phyloP scores from a whole-genome alignment of 2,329 filamentous ascomycete species.

The Amylocarpus encephaloides region DNA sequence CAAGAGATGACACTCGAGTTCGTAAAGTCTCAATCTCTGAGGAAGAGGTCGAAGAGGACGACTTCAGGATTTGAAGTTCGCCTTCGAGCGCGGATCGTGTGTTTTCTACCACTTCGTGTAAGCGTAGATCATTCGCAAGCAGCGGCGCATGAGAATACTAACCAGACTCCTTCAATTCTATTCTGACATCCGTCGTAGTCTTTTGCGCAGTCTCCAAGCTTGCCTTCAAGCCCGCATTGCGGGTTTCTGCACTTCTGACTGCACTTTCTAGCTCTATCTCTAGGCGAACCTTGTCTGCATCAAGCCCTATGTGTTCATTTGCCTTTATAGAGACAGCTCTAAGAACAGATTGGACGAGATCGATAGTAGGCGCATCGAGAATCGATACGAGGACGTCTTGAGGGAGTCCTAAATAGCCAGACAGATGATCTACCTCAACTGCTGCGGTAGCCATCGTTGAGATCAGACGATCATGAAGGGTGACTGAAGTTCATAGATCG shows the following conservation, averaged over 20 bases:
- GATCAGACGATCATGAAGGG: constrained; percentile 19
- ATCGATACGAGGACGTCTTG: constrained; percentile 55
- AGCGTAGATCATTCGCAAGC: constrained; percentile 8
- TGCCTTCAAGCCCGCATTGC: constrained; percentile 73
- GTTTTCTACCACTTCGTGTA: constrained; percentile 53
- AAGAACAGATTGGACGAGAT: constrained; percentile 71
- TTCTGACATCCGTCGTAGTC: constrained; percentile 74
- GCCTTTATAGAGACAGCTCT: constrained; percentile 70
- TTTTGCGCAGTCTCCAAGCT: constrained; percentile 77
- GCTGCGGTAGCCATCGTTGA: constrained; percentile 51
- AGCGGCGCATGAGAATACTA: constrained; percentile 25
- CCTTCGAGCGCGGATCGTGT: constrained; percentile 69
- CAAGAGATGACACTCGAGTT: constrained; percentile 77
- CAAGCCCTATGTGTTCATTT: constrained; percentile 73
- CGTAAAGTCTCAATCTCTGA: constrained; percentile 71
- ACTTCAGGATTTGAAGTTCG: constrained; percentile 72
- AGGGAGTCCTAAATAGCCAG: constrained; percentile 63
- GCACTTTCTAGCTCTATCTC: constrained; percentile 93
- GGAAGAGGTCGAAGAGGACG: constrained; percentile 66
- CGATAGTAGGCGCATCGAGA: constrained; percentile 64
- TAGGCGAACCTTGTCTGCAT: constrained; percentile 78
- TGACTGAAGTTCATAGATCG: neutral
- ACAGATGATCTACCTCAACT: constrained; percentile 67
- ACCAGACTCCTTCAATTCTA: constrained; percentile 81
- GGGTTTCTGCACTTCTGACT: constrained; percentile 74